phyloP scores from a whole-genome alignment of 78 protist genomes.

The Speleostelium caveatum region DNA sequence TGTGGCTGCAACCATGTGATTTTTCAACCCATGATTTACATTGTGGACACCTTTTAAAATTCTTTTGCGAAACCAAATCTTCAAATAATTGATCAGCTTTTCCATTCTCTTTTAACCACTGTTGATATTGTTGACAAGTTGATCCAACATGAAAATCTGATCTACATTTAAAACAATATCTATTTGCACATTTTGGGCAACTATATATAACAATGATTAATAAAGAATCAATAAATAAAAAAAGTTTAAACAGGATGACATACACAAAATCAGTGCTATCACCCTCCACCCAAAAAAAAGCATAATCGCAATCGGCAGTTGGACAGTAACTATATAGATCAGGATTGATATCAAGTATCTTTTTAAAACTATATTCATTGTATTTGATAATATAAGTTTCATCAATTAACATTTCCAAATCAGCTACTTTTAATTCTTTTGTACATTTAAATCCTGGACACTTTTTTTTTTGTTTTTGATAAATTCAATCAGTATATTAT shows the following conservation, averaged over 20 bases:
- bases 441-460: conserved; percentile 49
- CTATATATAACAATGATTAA: background rate
- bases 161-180: conserved; percentile 58
- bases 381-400: conserved; percentile 7
- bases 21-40: conserved; percentile 29
- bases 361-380: conserved; percentile 28
- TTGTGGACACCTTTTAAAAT: conserved; percentile 44
- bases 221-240: background rate
- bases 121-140: conserved; percentile 30
- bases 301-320: conserved; percentile 52
- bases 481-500: too few relatives aligned
- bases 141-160: conserved; percentile 9
- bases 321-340: conserved; percentile 48
- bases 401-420: conserved; percentile 17
- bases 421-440: conserved; percentile 12
- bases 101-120: conserved; percentile 59
- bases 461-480: too few relatives aligned
- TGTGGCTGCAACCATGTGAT: conserved; percentile 10
- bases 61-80: conserved; percentile 18
- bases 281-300: conserved; percentile 50
- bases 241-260: background rate
- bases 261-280: conserved; percentile 36
- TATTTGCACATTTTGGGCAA: conserved; percentile 38
- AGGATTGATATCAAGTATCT: conserved; percentile 17
- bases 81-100: conserved; percentile 51